phyloP scores from a whole-genome alignment of 2,329 filamentous ascomycete genomes.

The Exutisphaerella laricina region DNA sequence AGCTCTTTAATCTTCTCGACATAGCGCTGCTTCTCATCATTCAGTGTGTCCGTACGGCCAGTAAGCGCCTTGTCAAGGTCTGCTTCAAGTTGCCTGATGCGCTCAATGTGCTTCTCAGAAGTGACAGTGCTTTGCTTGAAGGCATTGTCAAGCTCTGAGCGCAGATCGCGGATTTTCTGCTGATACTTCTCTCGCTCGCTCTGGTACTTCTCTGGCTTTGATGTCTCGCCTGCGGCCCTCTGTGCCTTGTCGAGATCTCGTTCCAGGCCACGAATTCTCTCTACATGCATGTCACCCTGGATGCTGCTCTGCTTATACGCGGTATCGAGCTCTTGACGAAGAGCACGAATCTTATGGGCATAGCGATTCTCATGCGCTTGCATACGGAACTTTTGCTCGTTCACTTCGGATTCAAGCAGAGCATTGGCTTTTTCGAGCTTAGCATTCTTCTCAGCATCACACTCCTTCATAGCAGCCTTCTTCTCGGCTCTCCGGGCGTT shows the following conservation, averaged over 20 bases:
- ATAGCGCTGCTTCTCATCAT: constrained; percentile 15
- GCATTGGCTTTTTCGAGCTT: constrained; percentile 25
- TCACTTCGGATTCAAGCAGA: constrained; percentile 24
- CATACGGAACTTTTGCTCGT: constrained; percentile 28
- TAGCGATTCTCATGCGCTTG: constrained; percentile 17
- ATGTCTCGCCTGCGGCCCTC: constrained; percentile 13
- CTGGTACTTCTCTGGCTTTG: constrained; percentile 12
- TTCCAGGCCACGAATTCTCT: constrained; percentile 22
- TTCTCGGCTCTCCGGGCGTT: constrained; percentile 17
- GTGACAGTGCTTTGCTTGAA: constrained; percentile 24
- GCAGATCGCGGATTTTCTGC: constrained; percentile 20
- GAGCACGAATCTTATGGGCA: constrained; percentile 22
- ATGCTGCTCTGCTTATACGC: constrained; percentile 29
- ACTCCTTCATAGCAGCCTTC: constrained; percentile 12
- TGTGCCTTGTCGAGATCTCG: constrained; percentile 19
- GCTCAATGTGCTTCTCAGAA: constrained; percentile 19
- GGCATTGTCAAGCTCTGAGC: constrained; percentile 20
- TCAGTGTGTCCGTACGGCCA: constrained; percentile 5
- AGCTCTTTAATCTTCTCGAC: constrained; percentile 18
- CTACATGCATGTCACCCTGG: constrained; percentile 26
- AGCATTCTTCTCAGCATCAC: constrained; percentile 16
- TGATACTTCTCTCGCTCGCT: constrained; percentile 18
- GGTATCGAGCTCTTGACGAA: constrained; percentile 24
- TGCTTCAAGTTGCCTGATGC: constrained; percentile 19
- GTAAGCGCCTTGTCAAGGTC: constrained; percentile 16